Base-by-base conservation (phyloP, 2,329 filamentous ascomycete genomes). In the Cladophialophora chaetospira region DNA sequence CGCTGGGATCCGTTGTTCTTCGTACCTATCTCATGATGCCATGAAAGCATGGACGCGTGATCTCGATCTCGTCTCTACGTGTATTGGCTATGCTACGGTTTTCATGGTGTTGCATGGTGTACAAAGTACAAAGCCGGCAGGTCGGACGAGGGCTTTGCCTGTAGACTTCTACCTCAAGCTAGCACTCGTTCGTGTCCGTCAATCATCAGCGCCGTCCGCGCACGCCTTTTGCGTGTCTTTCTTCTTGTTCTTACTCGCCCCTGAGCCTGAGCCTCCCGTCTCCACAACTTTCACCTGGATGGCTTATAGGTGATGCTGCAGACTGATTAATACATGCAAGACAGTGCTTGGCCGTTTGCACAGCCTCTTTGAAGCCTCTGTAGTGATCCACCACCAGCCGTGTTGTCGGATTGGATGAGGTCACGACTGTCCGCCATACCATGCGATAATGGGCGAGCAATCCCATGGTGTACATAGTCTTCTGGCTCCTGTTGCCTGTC, bases 61-160 rank as follows among this genome's bases (percentile, higher is more conserved):
- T 40, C 36, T 40, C 36, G 26, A 29, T 29, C 33, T 42, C 47
- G 36, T 51, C 48, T 51, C 36, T 51, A 51, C 25, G 48, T 51
- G 26, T 51, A 13, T 51, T 38, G 31, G 33, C 23, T 49, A 49
- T 35, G 35, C 42, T 21, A 21, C 21, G 10, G n/a, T n/a, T n/a
- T n/a, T n/a, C n/a, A n/a, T n/a, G n/a, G n/a, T n/a, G 36, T 40
- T 40, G 9, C 17, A 40, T 21, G 36, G 15, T 21, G 36, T 40
- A 40, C 36, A 40, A 11, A n/a, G n/a, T n/a, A n/a, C n/a, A n/a
- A n/a, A n/a, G n/a, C n/a, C n/a, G n/a, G n/a, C n/a, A n/a, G n/a
- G n/a, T n/a, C n/a, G n/a, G n/a, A n/a, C n/a, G n/a, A n/a, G n/a
- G n/a, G n/a, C n/a, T n/a, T n/a, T n/a, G n/a, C n/a, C n/a, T n/a